Percentiles rank a stretch among this genome's conserved stretches.
Evolutionary conservation across 1,284 basidiomycete species (phyloP).

Genomic region (Ceratobasidium sp.): DNA sequence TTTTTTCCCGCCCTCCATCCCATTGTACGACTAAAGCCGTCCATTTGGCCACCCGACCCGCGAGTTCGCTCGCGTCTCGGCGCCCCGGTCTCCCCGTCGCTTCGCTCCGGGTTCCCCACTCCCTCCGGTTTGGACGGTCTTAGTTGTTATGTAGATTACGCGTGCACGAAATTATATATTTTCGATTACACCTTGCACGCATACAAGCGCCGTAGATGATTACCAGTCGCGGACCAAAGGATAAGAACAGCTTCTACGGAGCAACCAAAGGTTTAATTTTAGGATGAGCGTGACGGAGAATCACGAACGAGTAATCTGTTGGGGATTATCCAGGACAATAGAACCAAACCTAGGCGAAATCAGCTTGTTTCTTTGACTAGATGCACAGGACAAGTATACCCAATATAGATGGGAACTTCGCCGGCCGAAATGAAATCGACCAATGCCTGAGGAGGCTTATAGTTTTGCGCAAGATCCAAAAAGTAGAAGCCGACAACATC

Average conservation of each 20-base stretch:
- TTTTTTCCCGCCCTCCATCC: no score
- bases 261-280: not conserved
- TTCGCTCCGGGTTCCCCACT: no score
- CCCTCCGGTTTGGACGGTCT: no score
- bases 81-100: no score
- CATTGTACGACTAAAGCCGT: no score
- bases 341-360: slow-evolving; percentile 62
- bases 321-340: slow-evolving; percentile 66
- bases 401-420: slow-evolving; percentile 65
- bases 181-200: no score
- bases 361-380: not conserved
- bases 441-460: slow-evolving; percentile 58
- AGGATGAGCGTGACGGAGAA: not conserved
- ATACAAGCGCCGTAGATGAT: no score
- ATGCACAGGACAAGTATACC: slow-evolving; percentile 49
- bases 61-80: no score
- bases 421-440: slow-evolving; percentile 59
- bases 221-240: no score
- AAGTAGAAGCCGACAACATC: slow-evolving; percentile 70
- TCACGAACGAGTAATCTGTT: slow-evolving; percentile 58
- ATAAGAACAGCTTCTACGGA: slow-evolving; percentile 57
- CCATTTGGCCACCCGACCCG: no score
- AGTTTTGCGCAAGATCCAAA: slow-evolving; percentile 59
- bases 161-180: no score
- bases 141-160: no score